Evolutionary conservation across 805 yeast genomes (phyloP).

Genomic region (Candida nanaspora): DNA sequence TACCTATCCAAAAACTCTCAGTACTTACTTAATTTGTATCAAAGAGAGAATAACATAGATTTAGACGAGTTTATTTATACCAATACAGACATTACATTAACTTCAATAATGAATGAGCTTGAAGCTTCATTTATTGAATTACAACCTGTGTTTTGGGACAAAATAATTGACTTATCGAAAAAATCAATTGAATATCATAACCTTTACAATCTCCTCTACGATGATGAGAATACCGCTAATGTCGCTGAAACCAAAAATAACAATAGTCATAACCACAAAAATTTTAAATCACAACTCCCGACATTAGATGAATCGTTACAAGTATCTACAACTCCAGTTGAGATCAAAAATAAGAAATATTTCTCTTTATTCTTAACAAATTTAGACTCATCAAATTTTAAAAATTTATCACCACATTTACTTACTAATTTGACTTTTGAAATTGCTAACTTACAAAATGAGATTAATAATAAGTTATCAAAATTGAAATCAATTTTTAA

Average conservation of each 20-base stretch:
- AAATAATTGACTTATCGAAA: conserved; percentile 14
- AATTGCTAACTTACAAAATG: conserved; percentile 16
- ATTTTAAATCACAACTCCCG: conserved; percentile 20
- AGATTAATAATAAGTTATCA: conserved; percentile 13
- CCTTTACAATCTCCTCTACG: conserved; percentile 14
- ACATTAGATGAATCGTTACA: conserved; percentile 12
- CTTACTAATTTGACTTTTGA: conserved; percentile 21
- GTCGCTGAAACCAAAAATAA: not conserved
- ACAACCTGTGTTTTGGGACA: conserved; percentile 19
- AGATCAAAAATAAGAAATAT: not conserved
- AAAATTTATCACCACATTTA: conserved; percentile 17
- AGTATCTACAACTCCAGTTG: not conserved
- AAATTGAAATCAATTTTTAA: conserved; percentile 14
- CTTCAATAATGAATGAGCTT: conserved; percentile 7
- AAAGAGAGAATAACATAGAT: not conserved
- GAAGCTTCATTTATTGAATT: conserved; percentile 15
- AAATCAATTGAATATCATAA: conserved; percentile 18
- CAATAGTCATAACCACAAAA: too few relatives aligned
- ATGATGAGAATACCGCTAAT: conserved; percentile 4
- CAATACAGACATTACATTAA: not conserved
- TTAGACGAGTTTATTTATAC: not conserved
- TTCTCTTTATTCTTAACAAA: not conserved
- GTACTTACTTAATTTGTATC: not conserved
- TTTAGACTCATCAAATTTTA: conserved; percentile 15
- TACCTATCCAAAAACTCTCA: not conserved